Percentiles rank a stretch among this genome's conserved stretches.
phyloP scores from a whole-genome alignment of 768 basidiomycete species.

The Agaricus subrufescens region DNA sequence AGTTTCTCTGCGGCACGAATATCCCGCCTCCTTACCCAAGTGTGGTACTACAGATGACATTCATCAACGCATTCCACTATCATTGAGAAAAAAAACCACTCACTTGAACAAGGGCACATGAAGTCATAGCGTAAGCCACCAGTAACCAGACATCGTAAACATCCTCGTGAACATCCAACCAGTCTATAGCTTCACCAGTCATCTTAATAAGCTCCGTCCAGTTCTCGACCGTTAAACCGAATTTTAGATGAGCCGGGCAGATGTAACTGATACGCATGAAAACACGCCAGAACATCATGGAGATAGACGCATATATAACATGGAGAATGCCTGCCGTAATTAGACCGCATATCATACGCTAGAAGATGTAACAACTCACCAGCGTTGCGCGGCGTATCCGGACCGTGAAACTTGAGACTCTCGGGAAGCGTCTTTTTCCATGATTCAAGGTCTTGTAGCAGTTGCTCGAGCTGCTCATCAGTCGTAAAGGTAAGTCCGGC shows the following conservation, averaged over 20 bases:
- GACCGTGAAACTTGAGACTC: conserved; percentile 71
- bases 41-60: conserved; percentile 67
- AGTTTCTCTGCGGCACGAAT: conserved; percentile 68
- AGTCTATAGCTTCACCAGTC: conserved; percentile 82
- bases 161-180: conserved; percentile 78
- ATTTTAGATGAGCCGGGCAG: conserved; percentile 86
- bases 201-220: conserved; percentile 72
- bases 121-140: conserved; percentile 83
- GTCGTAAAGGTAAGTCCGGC: conserved; percentile 83
- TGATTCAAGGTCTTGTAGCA: conserved; percentile 61
- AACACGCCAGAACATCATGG: conserved; percentile 97
- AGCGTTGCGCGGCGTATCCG: conserved; percentile 58
- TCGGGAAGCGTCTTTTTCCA: conserved; percentile 83
- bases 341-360: background rate
- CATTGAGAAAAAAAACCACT: conserved; percentile 15
- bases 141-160: conserved; percentile 86
- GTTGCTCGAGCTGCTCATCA: conserved; percentile 67
- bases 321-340: conserved; percentile 70
- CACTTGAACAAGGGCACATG: conserved; percentile 89
- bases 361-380: conserved; percentile 40
- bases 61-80: conserved; percentile 10
- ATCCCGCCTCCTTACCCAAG: conserved; percentile 84
- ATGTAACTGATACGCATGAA: conserved; percentile 97
- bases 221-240: conserved; percentile 72
- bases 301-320: conserved; percentile 81